Evolutionary conservation across 2,329 filamentous ascomycete species (phyloP), one percentile per base, ranked within the genome.

Genomic region (Pseudonectria foliicola): DNA sequence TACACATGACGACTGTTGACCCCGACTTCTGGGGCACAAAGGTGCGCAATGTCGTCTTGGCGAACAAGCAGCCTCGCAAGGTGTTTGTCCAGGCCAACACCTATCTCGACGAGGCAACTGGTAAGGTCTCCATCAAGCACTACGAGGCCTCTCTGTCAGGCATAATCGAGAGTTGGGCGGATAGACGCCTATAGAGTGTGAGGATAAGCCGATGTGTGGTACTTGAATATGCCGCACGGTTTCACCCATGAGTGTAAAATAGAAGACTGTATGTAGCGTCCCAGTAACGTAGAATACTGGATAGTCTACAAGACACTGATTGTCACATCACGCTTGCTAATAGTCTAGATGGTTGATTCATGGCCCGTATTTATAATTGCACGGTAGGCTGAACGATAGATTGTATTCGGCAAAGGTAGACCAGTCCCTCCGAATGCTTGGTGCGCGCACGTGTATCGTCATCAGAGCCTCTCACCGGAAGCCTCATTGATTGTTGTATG

Each of bases 31-130:
- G 86, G 75, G 87, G 82, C 36, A 78, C 75, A 45, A 82, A 82
- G 63, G 77, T 95, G 16, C 73, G 90, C 37, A 77, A 83, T 30
- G 74, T 85, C 40, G 84, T 90, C 15, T 62, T 90, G 27, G 69
- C 72, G 50, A 84, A 85, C 61, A 86, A 86, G 66, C 82, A 85
- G 62, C 84, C 85, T n/a, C 68, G 84, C 40, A 89, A 89, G 68
- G 82, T 95, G 29, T 95, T 94, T 65, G 87, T 95, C 35, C 89
- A 95, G 67, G 87, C 86, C 40, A 96, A 94, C 61, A 95, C 90
- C 1, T 73, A 80, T 37, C 55, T 92, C 27, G 77, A 82, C 42
- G 72, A 77, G 57, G 64, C 72, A 10, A 76, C 73, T 1, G 85
- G 83, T 38, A 75, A 80, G 57, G 85, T 93, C 21, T 72, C 70